A percentile compares a stretch with the other conserved stretches of the same genome.
Evolutionary conservation across 495 filamentous ascomycete species (phyloP).

Genomic region (Rostrohypoxylon terebratum): DNA sequence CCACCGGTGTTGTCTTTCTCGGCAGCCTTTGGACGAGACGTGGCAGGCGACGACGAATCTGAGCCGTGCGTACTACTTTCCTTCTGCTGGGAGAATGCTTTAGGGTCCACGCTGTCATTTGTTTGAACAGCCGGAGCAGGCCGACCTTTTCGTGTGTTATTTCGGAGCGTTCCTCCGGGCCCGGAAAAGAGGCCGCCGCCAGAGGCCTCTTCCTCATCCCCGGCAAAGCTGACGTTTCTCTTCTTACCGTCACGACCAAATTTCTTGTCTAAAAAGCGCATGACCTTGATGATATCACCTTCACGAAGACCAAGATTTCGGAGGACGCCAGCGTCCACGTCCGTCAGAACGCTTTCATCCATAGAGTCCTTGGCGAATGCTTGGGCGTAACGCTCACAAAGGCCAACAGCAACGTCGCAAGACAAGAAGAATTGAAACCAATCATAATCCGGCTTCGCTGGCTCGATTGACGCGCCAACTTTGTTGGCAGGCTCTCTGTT

Average conservation of each 20-base stretch:
- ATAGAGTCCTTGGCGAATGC: constrained; percentile 92
- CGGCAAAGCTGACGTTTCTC: constrained; percentile 71
- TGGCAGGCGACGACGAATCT: constrained; percentile 57
- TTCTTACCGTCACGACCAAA: constrained; percentile 75
- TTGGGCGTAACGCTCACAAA: constrained; percentile 93
- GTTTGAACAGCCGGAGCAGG: constrained; percentile 86
- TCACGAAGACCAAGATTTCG: constrained; percentile 91
- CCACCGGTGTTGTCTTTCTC: constrained; percentile 68
- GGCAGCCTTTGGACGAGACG: constrained; percentile 54
- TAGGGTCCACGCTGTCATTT: constrained; percentile 85
- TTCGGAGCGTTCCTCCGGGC: constrained; percentile 84
- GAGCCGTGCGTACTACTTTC: constrained; percentile 59
- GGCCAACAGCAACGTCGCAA: constrained; percentile 88
- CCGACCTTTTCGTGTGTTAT: constrained; percentile 95
- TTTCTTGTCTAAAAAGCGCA: constrained; percentile 87
- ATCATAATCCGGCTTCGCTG: constrained; percentile 81
- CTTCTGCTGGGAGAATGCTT: constrained; percentile 78
- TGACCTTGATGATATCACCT: constrained; percentile 95
- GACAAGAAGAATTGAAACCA: constrained; percentile 99
- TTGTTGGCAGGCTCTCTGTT: constrained; percentile 45
- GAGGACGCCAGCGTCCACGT: constrained; percentile 83
- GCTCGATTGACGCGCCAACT: constrained; percentile 65
- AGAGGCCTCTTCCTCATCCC: constrained; percentile 54
- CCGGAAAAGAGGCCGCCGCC: constrained; percentile 92
- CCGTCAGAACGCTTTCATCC: constrained; percentile 89